These are phyloP conservation scores for Lactuca sativa DNA, from an alignment of 129 eudicot genomes.

Conservation along the genomic window DNA sequence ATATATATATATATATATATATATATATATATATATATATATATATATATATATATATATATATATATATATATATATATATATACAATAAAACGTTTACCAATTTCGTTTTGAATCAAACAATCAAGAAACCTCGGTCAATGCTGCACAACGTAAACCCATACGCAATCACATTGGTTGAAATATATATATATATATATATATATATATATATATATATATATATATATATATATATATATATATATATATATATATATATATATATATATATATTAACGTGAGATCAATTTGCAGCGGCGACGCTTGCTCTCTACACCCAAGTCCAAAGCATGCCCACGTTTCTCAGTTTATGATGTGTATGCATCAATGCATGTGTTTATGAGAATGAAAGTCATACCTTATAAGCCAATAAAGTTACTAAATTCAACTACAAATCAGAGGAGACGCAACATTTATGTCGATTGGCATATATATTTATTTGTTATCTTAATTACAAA, in stretches of 20 bases:
- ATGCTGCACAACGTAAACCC: slow-evolving; percentile 19
- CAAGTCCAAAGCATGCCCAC: neutral
- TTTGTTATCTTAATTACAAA: neutral
- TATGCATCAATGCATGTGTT: neutral
- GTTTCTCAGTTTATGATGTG: slow-evolving; percentile 14
- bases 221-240: slow-evolving; percentile 1
- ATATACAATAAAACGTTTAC: neutral
- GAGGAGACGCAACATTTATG: slow-evolving; percentile 7
- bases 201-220: neutral
- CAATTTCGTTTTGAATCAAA: neutral
- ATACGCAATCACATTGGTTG: slow-evolving; percentile 24
- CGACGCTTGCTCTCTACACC: slow-evolving; percentile 20
- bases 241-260: neutral
- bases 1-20: too few species aligned
- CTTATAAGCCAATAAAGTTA: slow-evolving; percentile 1
- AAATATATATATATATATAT: slow-evolving; percentile 6
- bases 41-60: too few species aligned
- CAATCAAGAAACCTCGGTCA: slow-evolving; percentile 27
- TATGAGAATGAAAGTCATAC: neutral
- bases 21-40: too few species aligned
- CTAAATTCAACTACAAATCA: slow-evolving; percentile 6
- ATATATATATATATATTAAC: neutral
- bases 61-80: too few species aligned
- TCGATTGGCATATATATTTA: neutral
- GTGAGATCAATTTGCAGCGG: slow-evolving; percentile 23